Conservation (phyloP, 2,329 filamentous ascomycete genomes). For the Xylariaceae sp. region DNA sequence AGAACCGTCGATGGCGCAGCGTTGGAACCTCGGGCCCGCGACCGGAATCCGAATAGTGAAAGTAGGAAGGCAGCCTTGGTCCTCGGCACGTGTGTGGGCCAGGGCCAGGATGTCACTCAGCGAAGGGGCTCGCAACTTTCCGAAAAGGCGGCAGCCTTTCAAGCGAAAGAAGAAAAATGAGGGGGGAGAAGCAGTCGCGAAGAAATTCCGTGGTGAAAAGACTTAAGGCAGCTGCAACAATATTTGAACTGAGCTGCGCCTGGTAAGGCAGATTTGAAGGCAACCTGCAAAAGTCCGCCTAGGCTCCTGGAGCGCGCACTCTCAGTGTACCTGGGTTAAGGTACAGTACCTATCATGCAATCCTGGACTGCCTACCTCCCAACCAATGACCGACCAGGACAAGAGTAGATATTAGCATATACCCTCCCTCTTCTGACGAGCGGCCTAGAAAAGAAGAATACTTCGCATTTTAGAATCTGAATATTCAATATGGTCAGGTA, state of each 20-base stretch:
- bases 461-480: background rate
- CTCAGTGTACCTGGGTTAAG: background rate
- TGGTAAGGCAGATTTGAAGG: conserved; percentile 21
- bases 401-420: too few species aligned
- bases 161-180: conserved; percentile 3
- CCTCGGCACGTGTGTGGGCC: background rate
- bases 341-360: background rate
- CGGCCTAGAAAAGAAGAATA: background rate
- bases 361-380: background rate
- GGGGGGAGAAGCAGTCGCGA: conserved; percentile 4
- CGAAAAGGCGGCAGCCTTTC: conserved; percentile 4
- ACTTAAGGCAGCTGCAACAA: conserved; percentile 8
- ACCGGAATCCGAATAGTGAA: background rate
- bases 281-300: conserved; percentile 25
- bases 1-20: background rate
- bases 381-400: background rate
- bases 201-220: conserved; percentile 17
- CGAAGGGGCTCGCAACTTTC: background rate
- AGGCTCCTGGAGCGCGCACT: conserved; percentile 14
- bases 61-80: conserved; percentile 10
- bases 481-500: background rate
- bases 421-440: too few species aligned
- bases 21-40: conserved; percentile 2
- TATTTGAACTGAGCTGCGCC: conserved; percentile 14
- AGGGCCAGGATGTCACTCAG: background rate